Percentiles rank a stretch among this genome's conserved stretches.
Evolutionary conservation across 306 rosid genomes (phyloP).

Genomic region (Citrullus amarus): DNA sequence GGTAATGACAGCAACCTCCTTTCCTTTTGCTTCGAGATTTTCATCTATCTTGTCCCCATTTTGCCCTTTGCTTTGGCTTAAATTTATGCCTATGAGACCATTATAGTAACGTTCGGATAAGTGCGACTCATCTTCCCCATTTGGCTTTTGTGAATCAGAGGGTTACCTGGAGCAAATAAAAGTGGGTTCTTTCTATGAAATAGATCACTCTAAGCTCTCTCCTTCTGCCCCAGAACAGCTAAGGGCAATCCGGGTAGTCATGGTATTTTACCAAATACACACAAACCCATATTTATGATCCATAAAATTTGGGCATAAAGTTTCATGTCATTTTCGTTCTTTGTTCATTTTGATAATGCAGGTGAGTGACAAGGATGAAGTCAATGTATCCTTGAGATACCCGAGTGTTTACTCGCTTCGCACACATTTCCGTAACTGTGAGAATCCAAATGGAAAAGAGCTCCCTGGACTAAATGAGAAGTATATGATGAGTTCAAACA

Average conservation of each 20-base stretch:
- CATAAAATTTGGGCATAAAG: background rate
- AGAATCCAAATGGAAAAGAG: slow-evolving; percentile 26
- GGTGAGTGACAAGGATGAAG: slow-evolving; percentile 43
- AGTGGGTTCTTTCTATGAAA: slow-evolving; percentile 55
- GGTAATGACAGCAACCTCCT: slow-evolving; percentile 18
- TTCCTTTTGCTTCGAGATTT: background rate
- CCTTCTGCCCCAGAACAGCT: slow-evolving; percentile 39
- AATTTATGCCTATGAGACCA: background rate
- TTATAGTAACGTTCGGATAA: background rate
- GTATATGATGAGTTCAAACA: slow-evolving; percentile 36
- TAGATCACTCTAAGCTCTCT: slow-evolving; percentile 53
- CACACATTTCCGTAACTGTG: slow-evolving; percentile 27
- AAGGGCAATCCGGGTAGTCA: slow-evolving; percentile 40
- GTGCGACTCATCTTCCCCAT: background rate
- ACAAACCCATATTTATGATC: background rate
- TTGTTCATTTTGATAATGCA: slow-evolving; percentile 12
- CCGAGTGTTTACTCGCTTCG: slow-evolving; percentile 62
- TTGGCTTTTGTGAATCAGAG: slow-evolving; percentile 22
- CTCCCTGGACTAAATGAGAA: slow-evolving; percentile 57
- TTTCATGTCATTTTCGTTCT: background rate
- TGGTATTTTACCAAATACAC: slow-evolving; percentile 29
- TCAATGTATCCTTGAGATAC: slow-evolving; percentile 44
- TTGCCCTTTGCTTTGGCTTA: background rate
- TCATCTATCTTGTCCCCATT: background rate
- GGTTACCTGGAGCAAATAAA: slow-evolving; percentile 25